Percentiles rank a stretch among this genome's conserved stretches.
Conservation (phyloP, 805 yeast genomes). For the Wickerhamomyces pijperi region DNA sequence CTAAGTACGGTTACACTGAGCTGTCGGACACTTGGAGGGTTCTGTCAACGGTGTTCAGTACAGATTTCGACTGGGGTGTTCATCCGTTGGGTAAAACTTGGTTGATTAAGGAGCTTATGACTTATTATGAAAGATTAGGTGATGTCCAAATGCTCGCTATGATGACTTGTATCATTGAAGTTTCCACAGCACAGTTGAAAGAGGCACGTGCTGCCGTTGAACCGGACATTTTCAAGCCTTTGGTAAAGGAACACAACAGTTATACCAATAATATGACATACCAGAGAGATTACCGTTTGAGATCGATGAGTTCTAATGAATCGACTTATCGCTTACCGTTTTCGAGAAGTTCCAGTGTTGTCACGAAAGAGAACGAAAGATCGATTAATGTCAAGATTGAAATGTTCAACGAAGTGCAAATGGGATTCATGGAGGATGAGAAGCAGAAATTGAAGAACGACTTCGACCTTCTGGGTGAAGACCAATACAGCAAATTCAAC, state of each 20-base stretch:
- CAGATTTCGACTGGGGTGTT: slow-evolving; percentile 61
- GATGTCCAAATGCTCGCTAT: slow-evolving; percentile 87
- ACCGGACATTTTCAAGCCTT: slow-evolving; percentile 2
- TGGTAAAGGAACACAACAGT: neutral
- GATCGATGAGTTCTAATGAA: slow-evolving; percentile 11
- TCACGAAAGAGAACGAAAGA: slow-evolving; percentile 8
- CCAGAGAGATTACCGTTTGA: slow-evolving; percentile 5
- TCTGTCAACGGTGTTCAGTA: slow-evolving; percentile 27
- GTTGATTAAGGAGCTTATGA: slow-evolving; percentile 51
- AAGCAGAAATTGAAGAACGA: too few relatives aligned
- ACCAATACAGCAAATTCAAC: slow-evolving; percentile 13
- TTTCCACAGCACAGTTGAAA: slow-evolving; percentile 2
- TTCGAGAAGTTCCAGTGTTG: slow-evolving; percentile 18
- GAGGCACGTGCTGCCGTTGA: neutral
- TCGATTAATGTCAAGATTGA: slow-evolving; percentile 29
- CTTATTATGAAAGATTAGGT: slow-evolving; percentile 49
- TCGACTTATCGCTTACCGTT: slow-evolving; percentile 12
- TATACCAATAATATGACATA: neutral
- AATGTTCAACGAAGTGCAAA: slow-evolving; percentile 28
- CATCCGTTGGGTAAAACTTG: slow-evolving; percentile 69
- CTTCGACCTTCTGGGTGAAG: slow-evolving; percentile 16
- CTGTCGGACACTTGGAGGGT: slow-evolving; percentile 71
- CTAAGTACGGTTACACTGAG: slow-evolving; percentile 45
- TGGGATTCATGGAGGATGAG: slow-evolving; percentile 24
- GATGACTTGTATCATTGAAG: slow-evolving; percentile 57